Evolutionary conservation across 768 basidiomycete genomes (phyloP).

Genomic region (Leccinellum albellum): DNA sequence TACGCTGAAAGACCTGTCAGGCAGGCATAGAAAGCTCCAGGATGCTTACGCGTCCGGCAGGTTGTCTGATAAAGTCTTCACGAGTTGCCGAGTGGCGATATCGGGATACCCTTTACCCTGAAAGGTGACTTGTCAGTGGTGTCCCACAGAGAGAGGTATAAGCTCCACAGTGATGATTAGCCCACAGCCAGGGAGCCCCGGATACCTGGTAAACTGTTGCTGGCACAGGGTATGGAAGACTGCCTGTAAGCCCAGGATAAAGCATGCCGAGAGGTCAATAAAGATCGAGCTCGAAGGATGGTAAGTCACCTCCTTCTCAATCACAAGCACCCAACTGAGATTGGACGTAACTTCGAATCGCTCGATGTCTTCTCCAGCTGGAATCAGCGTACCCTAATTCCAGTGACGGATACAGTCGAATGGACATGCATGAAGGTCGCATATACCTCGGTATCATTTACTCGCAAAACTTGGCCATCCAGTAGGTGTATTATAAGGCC

Average conservation of each 20-base stretch:
- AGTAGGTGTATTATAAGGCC: constrained; percentile 55
- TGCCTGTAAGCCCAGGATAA: constrained; percentile 49
- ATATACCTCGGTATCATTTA: constrained; percentile 58
- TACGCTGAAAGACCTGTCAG: constrained; percentile 43
- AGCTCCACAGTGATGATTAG: constrained; percentile 71
- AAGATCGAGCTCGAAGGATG: background rate
- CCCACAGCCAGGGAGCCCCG: constrained; percentile 56
- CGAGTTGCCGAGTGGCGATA: constrained; percentile 81
- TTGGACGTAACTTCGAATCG: constrained; percentile 52
- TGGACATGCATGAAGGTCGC: too few relatives aligned
- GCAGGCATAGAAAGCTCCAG: background rate
- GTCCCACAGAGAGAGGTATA: background rate
- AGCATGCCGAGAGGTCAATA: constrained; percentile 2
- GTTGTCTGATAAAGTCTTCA: constrained; percentile 65
- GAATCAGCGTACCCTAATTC: constrained; percentile 70
- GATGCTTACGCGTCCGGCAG: constrained; percentile 55
- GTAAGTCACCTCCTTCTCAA: constrained; percentile 84
- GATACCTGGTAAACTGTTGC: constrained; percentile 47
- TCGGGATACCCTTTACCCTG: constrained; percentile 99
- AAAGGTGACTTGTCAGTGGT: constrained; percentile 2
- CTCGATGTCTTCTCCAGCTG: constrained; percentile 67
- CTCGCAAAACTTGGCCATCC: constrained; percentile 48
- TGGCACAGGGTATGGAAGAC: constrained; percentile 87
- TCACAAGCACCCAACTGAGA: constrained; percentile 74
- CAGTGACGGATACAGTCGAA: background rate